Conservation (phyloP, 495 filamentous ascomycete species). For the Darksidea phi region DNA sequence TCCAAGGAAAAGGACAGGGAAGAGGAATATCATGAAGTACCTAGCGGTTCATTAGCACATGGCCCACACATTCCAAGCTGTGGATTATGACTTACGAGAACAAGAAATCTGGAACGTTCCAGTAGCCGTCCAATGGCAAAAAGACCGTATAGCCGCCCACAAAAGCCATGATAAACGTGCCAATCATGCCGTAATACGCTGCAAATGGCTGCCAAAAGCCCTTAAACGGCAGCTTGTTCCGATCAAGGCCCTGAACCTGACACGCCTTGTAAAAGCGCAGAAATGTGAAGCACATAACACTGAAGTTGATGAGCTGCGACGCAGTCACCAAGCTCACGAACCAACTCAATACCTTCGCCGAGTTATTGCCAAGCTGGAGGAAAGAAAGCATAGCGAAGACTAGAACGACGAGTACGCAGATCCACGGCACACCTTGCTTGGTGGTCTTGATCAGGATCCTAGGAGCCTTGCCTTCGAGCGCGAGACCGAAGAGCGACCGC, state of each 20-base stretch:
- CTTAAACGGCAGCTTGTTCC: slow-evolving; percentile 64
- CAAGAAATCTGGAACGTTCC: slow-evolving; percentile 71
- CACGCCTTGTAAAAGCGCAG: slow-evolving; percentile 69
- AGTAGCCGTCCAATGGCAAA: slow-evolving; percentile 57
- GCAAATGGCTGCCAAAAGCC: slow-evolving; percentile 66
- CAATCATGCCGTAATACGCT: slow-evolving; percentile 63
- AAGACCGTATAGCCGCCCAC: slow-evolving; percentile 77
- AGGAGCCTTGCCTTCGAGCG: slow-evolving; percentile 42
- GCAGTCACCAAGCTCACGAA: slow-evolving; percentile 69
- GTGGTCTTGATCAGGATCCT: slow-evolving; percentile 51
- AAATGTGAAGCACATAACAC: slow-evolving; percentile 68
- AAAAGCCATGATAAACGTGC: slow-evolving; percentile 68
- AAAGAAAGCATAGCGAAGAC: slow-evolving; percentile 66
- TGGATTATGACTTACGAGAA: slow-evolving; percentile 57
- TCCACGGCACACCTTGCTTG: slow-evolving; percentile 53
- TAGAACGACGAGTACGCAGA: slow-evolving; percentile 62
- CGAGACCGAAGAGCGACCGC: slow-evolving; percentile 41
- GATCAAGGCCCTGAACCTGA: slow-evolving; percentile 64
- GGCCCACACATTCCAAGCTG: neutral
- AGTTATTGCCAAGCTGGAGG: slow-evolving; percentile 66
- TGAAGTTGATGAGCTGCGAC: slow-evolving; percentile 75
- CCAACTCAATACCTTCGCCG: slow-evolving; percentile 70
- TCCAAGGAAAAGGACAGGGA: slow-evolving; percentile 63
- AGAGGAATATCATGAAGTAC: slow-evolving; percentile 66
- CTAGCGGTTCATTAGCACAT: slow-evolving; percentile 8